phyloP scores from a whole-genome alignment of 2,329 filamentous ascomycete genomes.

The Aspergillus quadrilineatus region DNA sequence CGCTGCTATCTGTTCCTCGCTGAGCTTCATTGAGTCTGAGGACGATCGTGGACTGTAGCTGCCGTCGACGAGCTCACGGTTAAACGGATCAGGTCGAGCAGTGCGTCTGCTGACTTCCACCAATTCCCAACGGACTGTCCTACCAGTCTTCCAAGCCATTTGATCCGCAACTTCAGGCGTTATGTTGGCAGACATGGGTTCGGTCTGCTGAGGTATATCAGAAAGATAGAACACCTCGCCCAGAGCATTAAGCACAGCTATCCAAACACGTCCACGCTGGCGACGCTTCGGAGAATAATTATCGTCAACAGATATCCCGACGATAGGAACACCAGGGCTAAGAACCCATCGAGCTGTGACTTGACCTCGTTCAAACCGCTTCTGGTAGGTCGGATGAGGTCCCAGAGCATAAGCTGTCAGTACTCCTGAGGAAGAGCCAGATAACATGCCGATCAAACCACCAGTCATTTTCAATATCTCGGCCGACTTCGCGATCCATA shows the following conservation, averaged over 20 bases:
- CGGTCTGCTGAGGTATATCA: conserved; percentile 62
- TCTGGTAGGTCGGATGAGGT: conserved; percentile 56
- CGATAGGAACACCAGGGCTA: conserved; percentile 88
- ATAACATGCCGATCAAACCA: conserved; percentile 76
- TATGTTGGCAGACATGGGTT: conserved; percentile 48
- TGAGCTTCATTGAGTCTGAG: conserved; percentile 69
- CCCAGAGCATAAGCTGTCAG: conserved; percentile 79
- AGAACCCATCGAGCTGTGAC: conserved; percentile 86
- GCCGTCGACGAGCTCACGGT: conserved; percentile 65
- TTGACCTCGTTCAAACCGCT: conserved; percentile 69
- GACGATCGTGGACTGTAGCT: conserved; percentile 81
- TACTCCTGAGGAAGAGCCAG: conserved; percentile 78
- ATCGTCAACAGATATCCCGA: conserved; percentile 80
- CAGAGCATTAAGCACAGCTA: conserved; percentile 88
- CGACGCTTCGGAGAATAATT: conserved; percentile 71
- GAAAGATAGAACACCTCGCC: conserved; percentile 87
- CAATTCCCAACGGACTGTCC: conserved; percentile 76
- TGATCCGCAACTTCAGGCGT: conserved; percentile 56
- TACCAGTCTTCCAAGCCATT: conserved; percentile 76
- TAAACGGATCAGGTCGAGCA: conserved; percentile 70
- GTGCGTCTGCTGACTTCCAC: conserved; percentile 73
- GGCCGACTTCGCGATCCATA: conserved; percentile 87
- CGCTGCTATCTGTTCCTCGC: conserved; percentile 66
- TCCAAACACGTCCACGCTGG: conserved; percentile 73
- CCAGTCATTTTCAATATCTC: conserved; percentile 70